Base-by-base conservation (phyloP, 148 eudicot species). In the Suaeda aralocaspica region DNA sequence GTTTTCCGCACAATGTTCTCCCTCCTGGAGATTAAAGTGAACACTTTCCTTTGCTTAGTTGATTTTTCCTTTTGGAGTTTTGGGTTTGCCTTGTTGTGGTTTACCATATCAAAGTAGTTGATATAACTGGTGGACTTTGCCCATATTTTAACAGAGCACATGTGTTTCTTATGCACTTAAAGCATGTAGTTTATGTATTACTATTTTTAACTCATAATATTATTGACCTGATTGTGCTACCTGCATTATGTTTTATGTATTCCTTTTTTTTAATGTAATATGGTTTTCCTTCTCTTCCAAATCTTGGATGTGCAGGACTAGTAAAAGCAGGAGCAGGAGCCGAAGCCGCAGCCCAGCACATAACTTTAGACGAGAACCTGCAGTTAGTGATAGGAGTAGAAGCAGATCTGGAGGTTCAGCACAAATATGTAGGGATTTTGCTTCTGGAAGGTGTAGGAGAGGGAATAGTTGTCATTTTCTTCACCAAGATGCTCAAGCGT, bases 401-500 rank as follows among this genome's bases (percentile, higher is more conserved):
- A 75, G 66, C 73, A 82, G 70, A 42, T 72, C 76, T 28, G 79
- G 80, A 56, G 60, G 63, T 60, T 59, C 83, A 64, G 82, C 85
- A 75, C 80, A 72, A 65, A 25, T 60, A 16, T 85, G 92, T 66
- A 83, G 88, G 82, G 85, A 87, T 74, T 85, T 87, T 80, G 71
- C 82, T 66, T 36, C 73, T 50, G 95, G 97, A 63, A 82, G 76
- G 64, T 85, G 97, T 78, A 78, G 86, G 79, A 79, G 79, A 76
- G 95, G 88, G 61, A 80, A 72, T 72, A 77, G 69, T 33, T 88
- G 97, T 64, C 86, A 75, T 68, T 88, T 83, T 77, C 71, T 80
- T 76, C 94, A 91, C 65, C 69, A 85, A 42, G 87, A 80, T 44
- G 73, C 60, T 60, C 72, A 72, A 69, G 64, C 45, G 48, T 77